Base-by-base conservation (phyloP, 1,139 yeast genomes). In the Arxiozyma slooffiae region DNA sequence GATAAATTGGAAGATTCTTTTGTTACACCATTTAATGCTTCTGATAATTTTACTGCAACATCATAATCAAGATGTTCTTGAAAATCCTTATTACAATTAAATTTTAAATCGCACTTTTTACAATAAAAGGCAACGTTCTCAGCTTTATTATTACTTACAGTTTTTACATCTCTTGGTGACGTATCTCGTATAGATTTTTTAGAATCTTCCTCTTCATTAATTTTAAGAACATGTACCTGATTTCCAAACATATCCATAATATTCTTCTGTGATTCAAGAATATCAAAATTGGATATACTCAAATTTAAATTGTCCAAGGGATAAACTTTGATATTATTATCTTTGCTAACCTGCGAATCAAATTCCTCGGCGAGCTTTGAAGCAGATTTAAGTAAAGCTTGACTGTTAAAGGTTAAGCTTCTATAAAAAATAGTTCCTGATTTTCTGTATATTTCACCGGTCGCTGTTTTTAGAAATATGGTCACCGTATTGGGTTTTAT, bases 401-500 rank as follows among this genome's bases (percentile, higher is more conserved):
- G 54, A 7, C 60, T 45, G 22, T 48, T 54, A 4, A 61, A 38
- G 18, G 52, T 55, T 9, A 52, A 43, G 17, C 57, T 56, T 22
- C 51, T 53, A 21, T 53, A 48, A 1, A 52, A 16, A 5, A 66
- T 44, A 7, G 61, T 58, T 1, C 57, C 55, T 16, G 65, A 59
- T 53, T 62, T 63, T 16, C 65, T 64, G 55, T 54, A 58, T 16
- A 45, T 57, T 61, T 21, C 77, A 68, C 14, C 80, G 6, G 57
- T 51, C 14, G 56, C 59, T 0, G 57, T 52, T 20, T 63, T 57
- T 23, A 73, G 55, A 47, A 71, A 68, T 1, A 81, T 55, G 5
- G 77, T 68, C 4, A 80, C 56, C 0, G 84, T 80, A 51, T 75
- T 75, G 1, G 88, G 86, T 45, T 83, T 60, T 34, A 75, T 64